Evolutionary conservation across 2,329 filamentous ascomycete species (phyloP).

Genomic region (Samsoniella hepiali): DNA sequence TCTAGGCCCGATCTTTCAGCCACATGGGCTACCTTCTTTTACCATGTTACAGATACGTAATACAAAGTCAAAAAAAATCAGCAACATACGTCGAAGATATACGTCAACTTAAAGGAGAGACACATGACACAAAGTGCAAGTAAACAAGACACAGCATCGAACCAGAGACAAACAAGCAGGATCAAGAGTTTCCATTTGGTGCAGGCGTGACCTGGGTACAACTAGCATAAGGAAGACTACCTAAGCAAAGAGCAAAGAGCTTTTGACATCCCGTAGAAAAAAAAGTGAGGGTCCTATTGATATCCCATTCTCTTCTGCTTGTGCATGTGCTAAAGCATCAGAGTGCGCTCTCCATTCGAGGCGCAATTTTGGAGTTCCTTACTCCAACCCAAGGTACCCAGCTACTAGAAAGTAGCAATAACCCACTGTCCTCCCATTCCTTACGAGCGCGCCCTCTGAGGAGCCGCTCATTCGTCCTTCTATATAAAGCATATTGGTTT

Average conservation of each 20-base stretch:
- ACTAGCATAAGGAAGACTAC: conserved; percentile 12
- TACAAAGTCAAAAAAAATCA: no score
- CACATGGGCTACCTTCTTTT: neutral
- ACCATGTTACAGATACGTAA: no score
- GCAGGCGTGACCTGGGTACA: neutral
- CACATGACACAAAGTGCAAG: neutral
- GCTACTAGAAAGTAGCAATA: conserved; percentile 5
- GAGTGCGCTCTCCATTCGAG: conserved; percentile 12
- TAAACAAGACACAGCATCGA: neutral
- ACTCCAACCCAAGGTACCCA: neutral
- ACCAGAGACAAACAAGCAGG: neutral
- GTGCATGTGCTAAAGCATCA: neutral
- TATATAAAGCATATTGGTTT: conserved; percentile 15
- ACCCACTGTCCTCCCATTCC: conserved; percentile 4
- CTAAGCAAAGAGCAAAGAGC: conserved; percentile 12
- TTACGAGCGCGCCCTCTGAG: neutral
- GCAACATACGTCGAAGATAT: no score
- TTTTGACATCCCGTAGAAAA: conserved; percentile 8
- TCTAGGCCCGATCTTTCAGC: neutral
- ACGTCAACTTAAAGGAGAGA: no score
- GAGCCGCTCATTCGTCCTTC: neutral
- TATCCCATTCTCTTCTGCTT: conserved; percentile 4
- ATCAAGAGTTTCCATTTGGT: conserved; percentile 14
- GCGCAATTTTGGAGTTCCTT: neutral
- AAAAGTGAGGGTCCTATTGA: conserved; percentile 17